Evolutionary conservation across 805 yeast species (phyloP).

Genomic region (Ascoidea rubescens): DNA sequence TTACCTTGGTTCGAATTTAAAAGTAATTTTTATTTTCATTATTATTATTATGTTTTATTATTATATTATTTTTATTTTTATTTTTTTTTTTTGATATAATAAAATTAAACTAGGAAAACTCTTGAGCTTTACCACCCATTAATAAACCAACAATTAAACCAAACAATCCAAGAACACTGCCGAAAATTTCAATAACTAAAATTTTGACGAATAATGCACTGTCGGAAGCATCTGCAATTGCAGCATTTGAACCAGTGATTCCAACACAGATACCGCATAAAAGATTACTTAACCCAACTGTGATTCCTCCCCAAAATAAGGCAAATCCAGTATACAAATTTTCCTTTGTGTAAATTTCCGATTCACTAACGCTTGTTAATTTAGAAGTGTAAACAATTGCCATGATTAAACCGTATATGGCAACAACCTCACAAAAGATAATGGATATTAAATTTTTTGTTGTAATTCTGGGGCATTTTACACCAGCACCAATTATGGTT

Average conservation of each 20-base stretch:
- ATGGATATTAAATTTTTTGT: conserved; percentile 93
- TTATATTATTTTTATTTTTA: too few species aligned
- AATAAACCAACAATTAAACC: conserved; percentile 93
- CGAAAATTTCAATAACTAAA: conserved; percentile 93
- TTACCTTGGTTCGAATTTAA: too few species aligned
- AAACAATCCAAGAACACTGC: conserved; percentile 87
- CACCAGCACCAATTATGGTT: conserved; percentile 94
- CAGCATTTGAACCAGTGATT: conserved; percentile 97
- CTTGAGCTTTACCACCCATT: conserved; percentile 93
- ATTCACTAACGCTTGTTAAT: conserved; percentile 50
- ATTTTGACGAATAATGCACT: conserved; percentile 89
- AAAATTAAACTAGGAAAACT: conserved; percentile 15
- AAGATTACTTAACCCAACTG: conserved; percentile 87
- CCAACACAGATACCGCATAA: conserved; percentile 98
- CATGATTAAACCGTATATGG: conserved; percentile 94
- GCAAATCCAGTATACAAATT: conserved; percentile 92
- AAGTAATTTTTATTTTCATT: too few species aligned
- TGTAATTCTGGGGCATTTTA: conserved; percentile 91
- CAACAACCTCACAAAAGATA: conserved; percentile 98
- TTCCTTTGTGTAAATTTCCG: conserved; percentile 58
- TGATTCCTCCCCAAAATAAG: conserved; percentile 94
- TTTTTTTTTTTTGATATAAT: too few species aligned
- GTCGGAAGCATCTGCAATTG: conserved; percentile 95
- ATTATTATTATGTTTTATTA: too few species aligned
- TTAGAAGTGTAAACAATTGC: conserved; percentile 94